Conservation (phyloP, 192 early-diverging fungal genomes). For the Geranomyces variabilis region DNA sequence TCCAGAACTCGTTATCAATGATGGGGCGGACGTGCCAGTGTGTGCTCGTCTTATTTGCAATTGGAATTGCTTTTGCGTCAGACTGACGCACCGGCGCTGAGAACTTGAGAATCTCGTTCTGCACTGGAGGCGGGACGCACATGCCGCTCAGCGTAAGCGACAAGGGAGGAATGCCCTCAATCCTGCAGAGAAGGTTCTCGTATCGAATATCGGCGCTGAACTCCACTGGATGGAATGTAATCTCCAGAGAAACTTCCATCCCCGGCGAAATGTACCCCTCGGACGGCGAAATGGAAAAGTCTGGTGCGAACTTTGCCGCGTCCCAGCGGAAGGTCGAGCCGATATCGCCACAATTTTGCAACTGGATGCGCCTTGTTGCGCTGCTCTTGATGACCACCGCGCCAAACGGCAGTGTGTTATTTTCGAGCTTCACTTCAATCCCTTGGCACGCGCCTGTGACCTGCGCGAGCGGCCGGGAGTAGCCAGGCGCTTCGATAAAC, state of each 20-base stretch:
- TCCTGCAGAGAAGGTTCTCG: constrained; percentile 52
- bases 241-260: constrained; percentile 63
- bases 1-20: constrained; percentile 64
- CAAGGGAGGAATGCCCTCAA: constrained; percentile 52
- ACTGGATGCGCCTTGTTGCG: constrained; percentile 54
- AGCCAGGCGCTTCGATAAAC: constrained; percentile 48
- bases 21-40: constrained; percentile 61
- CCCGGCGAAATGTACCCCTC: constrained; percentile 69
- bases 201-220: constrained; percentile 60
- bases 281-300: constrained; percentile 60
- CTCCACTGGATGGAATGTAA: constrained; percentile 60
- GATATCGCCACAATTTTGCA: constrained; percentile 63
- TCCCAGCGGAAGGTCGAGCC: constrained; percentile 63
- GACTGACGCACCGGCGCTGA: constrained; percentile 56
- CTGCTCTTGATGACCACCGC: constrained; percentile 62
- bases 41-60: constrained; percentile 52
- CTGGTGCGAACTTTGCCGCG: constrained; percentile 46
- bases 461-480: constrained; percentile 43
- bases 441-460: constrained; percentile 62
- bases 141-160: constrained; percentile 60
- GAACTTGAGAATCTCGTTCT: constrained; percentile 62
- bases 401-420: constrained; percentile 64
- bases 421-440: constrained; percentile 60
- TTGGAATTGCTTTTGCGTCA: constrained; percentile 53
- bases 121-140: constrained; percentile 57